These are phyloP conservation scores for Alternaria gansuensis DNA, from an alignment of 2,329 filamentous ascomycete species.

Conservation along the genomic window DNA sequence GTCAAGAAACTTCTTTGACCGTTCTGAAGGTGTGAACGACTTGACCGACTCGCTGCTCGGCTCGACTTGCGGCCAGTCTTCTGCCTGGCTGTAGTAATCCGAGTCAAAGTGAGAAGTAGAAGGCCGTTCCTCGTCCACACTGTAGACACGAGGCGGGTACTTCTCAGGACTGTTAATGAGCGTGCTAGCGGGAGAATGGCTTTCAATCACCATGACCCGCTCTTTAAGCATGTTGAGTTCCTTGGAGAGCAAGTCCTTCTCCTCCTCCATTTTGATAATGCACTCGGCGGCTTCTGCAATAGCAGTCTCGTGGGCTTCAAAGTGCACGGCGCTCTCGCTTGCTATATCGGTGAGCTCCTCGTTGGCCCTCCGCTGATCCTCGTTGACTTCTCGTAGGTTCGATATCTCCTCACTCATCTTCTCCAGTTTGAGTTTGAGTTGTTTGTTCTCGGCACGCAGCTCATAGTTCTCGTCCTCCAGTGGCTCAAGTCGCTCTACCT, in stretches of 20 bases:
- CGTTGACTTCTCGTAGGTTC: constrained; percentile 27
- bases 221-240: constrained; percentile 39
- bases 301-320: constrained; percentile 39
- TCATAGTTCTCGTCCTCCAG: constrained; percentile 41
- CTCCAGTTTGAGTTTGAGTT: constrained; percentile 33
- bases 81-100: constrained; percentile 51
- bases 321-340: constrained; percentile 38
- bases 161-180: constrained; percentile 28
- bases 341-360: constrained; percentile 41
- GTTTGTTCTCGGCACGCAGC: constrained; percentile 37
- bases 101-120: constrained; percentile 51
- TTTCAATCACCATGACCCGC: constrained; percentile 29
- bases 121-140: constrained; percentile 48
- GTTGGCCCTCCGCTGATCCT: constrained; percentile 31
- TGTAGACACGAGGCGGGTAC: constrained; percentile 40
- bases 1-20: constrained; percentile 45
- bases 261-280: constrained; percentile 42
- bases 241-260: constrained; percentile 35
- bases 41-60: constrained; percentile 32
- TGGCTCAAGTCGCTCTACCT: constrained; percentile 39
- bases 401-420: constrained; percentile 32
- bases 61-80: constrained; percentile 38
- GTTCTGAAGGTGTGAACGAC: constrained; percentile 34
- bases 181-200: constrained; percentile 18
- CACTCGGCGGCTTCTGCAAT: constrained; percentile 48